These are phyloP conservation scores for Trypanosoma caninum DNA, from an alignment of 208 protist species.

Conservation along the genomic window DNA sequence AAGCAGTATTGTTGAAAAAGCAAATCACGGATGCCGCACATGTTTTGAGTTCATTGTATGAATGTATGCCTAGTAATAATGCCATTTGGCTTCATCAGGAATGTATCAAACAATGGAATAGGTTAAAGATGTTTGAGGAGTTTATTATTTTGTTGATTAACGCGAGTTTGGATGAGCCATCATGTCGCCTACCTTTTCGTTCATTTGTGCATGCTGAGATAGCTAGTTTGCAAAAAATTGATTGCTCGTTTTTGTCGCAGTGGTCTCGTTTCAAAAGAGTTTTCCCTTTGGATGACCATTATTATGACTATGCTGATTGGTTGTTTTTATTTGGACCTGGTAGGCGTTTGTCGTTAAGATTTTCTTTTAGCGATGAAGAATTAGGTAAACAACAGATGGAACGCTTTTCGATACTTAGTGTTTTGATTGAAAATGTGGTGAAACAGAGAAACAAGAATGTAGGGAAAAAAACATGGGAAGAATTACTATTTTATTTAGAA, in stretches of 20 bases:
- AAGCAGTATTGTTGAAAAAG: neutral
- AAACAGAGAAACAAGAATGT: neutral
- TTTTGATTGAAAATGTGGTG: neutral
- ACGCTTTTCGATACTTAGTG: neutral
- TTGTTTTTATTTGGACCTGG: slow-evolving; percentile 14
- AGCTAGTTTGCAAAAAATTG: slow-evolving; percentile 1
- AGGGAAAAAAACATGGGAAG: neutral
- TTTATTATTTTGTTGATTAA: slow-evolving; percentile 16
- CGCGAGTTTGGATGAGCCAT: neutral
- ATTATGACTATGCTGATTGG: slow-evolving; percentile 23
- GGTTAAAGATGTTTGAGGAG: slow-evolving; percentile 21
- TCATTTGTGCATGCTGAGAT: slow-evolving; percentile 24
- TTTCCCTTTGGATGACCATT: slow-evolving; percentile 18
- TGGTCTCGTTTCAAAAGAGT: slow-evolving; percentile 24
- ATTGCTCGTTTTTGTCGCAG: slow-evolving; percentile 3
- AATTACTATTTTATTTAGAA: neutral
- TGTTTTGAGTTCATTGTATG: neutral
- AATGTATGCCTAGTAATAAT: slow-evolving; percentile 3
- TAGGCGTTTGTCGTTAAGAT: neutral
- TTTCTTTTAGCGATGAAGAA: neutral
- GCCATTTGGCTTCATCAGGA: slow-evolving; percentile 6
- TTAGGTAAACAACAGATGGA: neutral
- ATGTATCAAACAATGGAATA: slow-evolving; percentile 13
- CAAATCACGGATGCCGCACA: neutral
- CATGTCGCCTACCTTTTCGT: neutral